phyloP scores from a whole-genome alignment of 1,284 basidiomycete species.

The Prillingera fragicola region DNA sequence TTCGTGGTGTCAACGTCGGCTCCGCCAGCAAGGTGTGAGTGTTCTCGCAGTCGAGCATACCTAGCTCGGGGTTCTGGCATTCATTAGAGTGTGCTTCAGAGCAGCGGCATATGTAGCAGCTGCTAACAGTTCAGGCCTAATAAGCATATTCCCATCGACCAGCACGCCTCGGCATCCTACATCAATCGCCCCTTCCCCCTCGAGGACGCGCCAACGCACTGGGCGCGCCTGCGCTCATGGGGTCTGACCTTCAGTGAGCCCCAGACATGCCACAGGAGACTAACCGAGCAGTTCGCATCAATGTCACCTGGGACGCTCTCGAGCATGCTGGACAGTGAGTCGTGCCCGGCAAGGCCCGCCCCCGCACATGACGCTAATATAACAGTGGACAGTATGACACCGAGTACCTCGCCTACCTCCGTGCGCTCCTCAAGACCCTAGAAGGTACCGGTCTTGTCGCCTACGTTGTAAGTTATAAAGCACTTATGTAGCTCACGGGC shows the following conservation, averaged over 20 bases:
- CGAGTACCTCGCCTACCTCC: constrained; percentile 77
- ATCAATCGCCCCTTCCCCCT: constrained; percentile 77
- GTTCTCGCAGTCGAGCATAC: neutral
- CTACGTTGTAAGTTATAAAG: constrained; percentile 68
- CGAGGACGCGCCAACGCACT: constrained; percentile 74
- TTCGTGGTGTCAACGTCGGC: constrained; percentile 75
- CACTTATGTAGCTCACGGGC: neutral
- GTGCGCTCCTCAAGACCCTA: constrained; percentile 65
- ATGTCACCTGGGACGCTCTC: constrained; percentile 93
- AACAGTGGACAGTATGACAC: constrained; percentile 77
- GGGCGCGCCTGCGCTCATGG: constrained; percentile 73
- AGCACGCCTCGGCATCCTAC: constrained; percentile 60
- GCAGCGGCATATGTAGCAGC: neutral
- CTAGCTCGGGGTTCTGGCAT: neutral
- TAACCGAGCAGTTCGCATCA: constrained; percentile 62
- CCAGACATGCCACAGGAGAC: constrained; percentile 1
- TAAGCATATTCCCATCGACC: constrained; percentile 43
- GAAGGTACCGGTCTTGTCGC: constrained; percentile 73
- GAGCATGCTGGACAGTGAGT: constrained; percentile 84
- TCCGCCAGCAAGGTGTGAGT: constrained; percentile 78
- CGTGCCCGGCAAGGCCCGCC: too few relatives aligned
- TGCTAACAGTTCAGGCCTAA: constrained; percentile 7
- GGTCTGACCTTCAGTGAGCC: constrained; percentile 72
- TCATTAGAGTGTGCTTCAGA: neutral
- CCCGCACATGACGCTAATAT: too few relatives aligned